Base-by-base conservation (phyloP, 2,329 filamentous ascomycete species). In the Trichoderma afroharzianum region DNA sequence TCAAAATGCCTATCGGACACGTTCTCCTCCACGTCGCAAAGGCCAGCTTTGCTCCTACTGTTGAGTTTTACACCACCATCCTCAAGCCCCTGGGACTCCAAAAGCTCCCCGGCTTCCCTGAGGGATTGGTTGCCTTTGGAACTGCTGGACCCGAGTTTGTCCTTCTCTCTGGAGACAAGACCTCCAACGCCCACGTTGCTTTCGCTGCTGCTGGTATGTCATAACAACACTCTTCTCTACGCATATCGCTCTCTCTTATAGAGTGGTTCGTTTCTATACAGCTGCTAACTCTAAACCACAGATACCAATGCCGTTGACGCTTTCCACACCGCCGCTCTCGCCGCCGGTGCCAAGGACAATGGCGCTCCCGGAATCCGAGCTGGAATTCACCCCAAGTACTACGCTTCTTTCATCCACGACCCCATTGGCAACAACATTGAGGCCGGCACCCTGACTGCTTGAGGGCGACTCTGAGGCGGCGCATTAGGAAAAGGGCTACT, bases 361-460 rank as follows among this genome's bases (percentile, higher is more conserved):
- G 84, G 84, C 1, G 73, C 77, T 5, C 84, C 85, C 0, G 85
- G 84, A 0, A 68, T 79, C 9, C 78, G 85, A 32, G 71, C 79
- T 3, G 76, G 82, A 5, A 85, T 84, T 74, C 77, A 79, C 50
- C 76, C 79, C 6, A 76, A 77, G n/a, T 86, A 85, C 74, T 86
- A 85, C 58, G 84, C 77, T 1, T 81, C 83, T 3, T 86, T 84
- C 75, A 79, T 85, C 30, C 73, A 79, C 43, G 84, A 85, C 73
- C 83, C 83, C 1, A 77, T 78, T 12, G 84, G 84, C 4, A 85
- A 85, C 73, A 86, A 86, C 71, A 79, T 85, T 28, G 84, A 86
- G 78, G 79, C 78, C 6, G 66, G 66, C 6, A 43, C 66, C 6
- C 28, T 68, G 26, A 68, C 66, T 33, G 80, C 83, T 12, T 80